These are phyloP conservation scores for Suhomyces coccinellae DNA, from an alignment of 1,139 yeast genomes.

Conservation along the genomic window DNA sequence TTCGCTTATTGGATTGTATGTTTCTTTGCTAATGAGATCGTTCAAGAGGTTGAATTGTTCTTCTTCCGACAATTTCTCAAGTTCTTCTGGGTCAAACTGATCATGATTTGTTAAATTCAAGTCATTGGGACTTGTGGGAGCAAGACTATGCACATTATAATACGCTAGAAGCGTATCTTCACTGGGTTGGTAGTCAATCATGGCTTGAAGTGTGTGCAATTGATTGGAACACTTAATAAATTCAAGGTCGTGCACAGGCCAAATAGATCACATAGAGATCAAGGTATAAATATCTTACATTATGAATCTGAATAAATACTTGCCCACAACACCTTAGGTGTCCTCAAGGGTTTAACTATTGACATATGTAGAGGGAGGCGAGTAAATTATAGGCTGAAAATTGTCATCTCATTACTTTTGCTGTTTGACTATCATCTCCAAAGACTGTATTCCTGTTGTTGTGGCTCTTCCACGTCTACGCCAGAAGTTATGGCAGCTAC, in stretches of 20 bases:
- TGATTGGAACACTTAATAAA: background rate
- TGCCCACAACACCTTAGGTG: too few relatives aligned
- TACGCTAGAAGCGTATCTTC: conserved; percentile 23
- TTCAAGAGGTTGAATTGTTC: conserved; percentile 34
- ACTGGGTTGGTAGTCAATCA: conserved; percentile 31
- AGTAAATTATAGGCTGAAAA: too few relatives aligned
- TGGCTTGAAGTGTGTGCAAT: background rate
- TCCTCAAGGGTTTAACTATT: too few relatives aligned
- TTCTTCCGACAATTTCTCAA: conserved; percentile 25
- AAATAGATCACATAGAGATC: background rate
- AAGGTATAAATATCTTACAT: too few relatives aligned
- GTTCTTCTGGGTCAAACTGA: conserved; percentile 27
- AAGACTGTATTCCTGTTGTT: conserved; percentile 37
- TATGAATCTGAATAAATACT: too few relatives aligned
- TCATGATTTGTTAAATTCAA: conserved; percentile 20
- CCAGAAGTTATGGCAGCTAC: conserved; percentile 37
- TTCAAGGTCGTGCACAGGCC: background rate
- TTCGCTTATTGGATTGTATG: background rate
- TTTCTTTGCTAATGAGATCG: conserved; percentile 22
- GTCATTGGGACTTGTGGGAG: conserved; percentile 26
- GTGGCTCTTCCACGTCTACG: conserved; percentile 30
- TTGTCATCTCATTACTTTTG: too few relatives aligned
- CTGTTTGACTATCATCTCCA: conserved; percentile 29
- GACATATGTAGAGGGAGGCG: too few relatives aligned
- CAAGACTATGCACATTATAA: conserved; percentile 28